Conservation (phyloP, 805 yeast species). For the Saccharomycopsis sp. region DNA sequence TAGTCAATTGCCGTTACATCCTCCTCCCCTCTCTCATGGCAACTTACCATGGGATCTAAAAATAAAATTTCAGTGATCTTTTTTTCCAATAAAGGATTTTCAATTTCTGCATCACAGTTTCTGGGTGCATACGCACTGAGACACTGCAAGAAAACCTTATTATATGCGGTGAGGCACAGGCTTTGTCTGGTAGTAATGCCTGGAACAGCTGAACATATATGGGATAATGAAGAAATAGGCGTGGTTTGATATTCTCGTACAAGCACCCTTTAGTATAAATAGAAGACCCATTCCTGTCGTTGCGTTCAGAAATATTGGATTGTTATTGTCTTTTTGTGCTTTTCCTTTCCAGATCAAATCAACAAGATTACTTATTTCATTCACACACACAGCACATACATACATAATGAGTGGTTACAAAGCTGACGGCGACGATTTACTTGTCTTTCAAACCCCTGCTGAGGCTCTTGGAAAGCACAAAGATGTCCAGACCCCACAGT, state of each 20-base stretch:
- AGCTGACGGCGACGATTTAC: conserved; percentile 21
- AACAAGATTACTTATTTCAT: background rate
- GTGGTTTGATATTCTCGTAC: background rate
- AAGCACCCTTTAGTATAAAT: background rate
- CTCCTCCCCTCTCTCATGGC: no score
- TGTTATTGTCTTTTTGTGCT: background rate
- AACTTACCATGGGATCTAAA: no score
- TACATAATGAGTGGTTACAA: conserved; percentile 19
- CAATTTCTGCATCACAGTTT: background rate
- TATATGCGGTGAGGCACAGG: background rate
- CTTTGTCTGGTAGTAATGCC: background rate
- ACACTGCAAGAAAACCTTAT: background rate
- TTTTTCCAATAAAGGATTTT: background rate
- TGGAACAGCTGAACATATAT: background rate
- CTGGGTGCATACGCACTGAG: background rate
- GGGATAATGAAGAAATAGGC: background rate
- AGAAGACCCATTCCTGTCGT: background rate
- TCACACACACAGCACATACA: background rate
- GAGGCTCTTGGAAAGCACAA: conserved; percentile 20
- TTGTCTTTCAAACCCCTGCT: conserved; percentile 21
- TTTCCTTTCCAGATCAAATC: background rate
- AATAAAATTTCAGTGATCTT: background rate
- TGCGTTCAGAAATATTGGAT: background rate
- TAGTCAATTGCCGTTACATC: background rate
- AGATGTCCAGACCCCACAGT: conserved; percentile 19